Base-by-base conservation (phyloP, 2,329 filamentous ascomycete species). In the Phoma herbarum region DNA sequence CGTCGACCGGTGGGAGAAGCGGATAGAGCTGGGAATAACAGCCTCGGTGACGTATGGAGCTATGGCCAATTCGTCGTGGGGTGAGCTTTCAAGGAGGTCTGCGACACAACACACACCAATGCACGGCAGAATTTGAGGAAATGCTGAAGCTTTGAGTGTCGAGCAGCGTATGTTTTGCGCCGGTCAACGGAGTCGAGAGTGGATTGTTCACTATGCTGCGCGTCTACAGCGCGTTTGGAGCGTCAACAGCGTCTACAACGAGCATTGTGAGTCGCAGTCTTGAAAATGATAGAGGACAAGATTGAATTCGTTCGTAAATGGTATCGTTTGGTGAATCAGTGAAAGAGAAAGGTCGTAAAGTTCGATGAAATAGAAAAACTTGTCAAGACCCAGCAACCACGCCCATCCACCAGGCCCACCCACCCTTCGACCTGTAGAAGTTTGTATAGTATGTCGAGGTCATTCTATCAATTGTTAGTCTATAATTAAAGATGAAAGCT, bases 231-330 rank as follows among this genome's bases (percentile, higher is more conserved):
- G 66, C 66, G 66, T 68, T 10, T 68, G 52, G 10, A 52, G 66
- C 66, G 66, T 69, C 52, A 61, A 56, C 41, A 29, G 66, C 66
- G 66, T 69, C 45, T 63, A 65, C 20, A 31, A 57, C 18, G 8
- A 37, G 23, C 33, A 37, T 25, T 33, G 39, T 41, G 31, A 50
- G 33, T 50, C 37, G 56, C 26, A 39, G 26, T 29, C 33, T 20
- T 20, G 20, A 6, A 6, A 26, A 25, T 20, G 33, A 59, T 50
- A 29, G 50, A 42, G 25, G 28, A 18, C 18, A 39, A 7, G 6
- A 45, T 59, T 6, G 7, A 18, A 28, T 23, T 46, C 20, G 1
- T 14, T 51, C 29, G 22, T 39, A 46, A 54, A 54, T 50, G 26
- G 44, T 46, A 50, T 56, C 16, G 5, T 22, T 20, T 20, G 25